Conservation (phyloP, 306 rosid species). For the Gillenia trifoliata region DNA sequence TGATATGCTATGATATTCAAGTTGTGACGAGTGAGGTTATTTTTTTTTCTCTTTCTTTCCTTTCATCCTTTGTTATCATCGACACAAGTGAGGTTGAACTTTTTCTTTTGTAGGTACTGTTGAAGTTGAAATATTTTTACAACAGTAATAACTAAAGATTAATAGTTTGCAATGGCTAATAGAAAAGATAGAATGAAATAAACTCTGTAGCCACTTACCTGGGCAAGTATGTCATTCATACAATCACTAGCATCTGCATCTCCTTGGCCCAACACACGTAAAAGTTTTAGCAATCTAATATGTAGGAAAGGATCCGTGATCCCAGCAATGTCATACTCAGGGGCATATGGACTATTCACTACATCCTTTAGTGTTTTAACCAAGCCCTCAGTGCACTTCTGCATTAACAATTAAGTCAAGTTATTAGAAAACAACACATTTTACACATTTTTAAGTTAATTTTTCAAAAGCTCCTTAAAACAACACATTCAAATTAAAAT, state of each 20-base stretch:
- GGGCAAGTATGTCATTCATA: conserved; percentile 99
- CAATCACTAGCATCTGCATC: conserved; percentile 86
- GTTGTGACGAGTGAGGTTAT: not conserved
- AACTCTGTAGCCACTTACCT: conserved; percentile 45
- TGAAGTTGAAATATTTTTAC: conserved; percentile 13
- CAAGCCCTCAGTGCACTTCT: conserved; percentile 86
- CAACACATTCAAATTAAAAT: not conserved
- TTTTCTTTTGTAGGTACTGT: not conserved
- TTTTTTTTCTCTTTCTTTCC: not conserved
- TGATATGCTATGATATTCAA: not conserved
- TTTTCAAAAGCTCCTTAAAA: conserved; percentile 11
- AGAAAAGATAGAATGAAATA: conserved; percentile 14
- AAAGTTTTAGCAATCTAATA: conserved; percentile 80
- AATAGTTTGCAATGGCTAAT: conserved; percentile 3
- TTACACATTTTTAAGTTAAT: not conserved
- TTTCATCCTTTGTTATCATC: not conserved
- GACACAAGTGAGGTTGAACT: not conserved
- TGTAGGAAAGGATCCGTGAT: conserved; percentile 97
- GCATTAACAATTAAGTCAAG: conserved; percentile 29
- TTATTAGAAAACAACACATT: not conserved
- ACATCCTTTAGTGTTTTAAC: conserved; percentile 86
- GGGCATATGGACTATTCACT: conserved; percentile 87
- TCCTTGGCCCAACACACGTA: conserved; percentile 89
- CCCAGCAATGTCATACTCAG: conserved; percentile 96
- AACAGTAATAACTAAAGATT: conserved; percentile 9